phyloP scores from a whole-genome alignment of 169 alveolate genomes.

The Plasmodium coatneyi region DNA sequence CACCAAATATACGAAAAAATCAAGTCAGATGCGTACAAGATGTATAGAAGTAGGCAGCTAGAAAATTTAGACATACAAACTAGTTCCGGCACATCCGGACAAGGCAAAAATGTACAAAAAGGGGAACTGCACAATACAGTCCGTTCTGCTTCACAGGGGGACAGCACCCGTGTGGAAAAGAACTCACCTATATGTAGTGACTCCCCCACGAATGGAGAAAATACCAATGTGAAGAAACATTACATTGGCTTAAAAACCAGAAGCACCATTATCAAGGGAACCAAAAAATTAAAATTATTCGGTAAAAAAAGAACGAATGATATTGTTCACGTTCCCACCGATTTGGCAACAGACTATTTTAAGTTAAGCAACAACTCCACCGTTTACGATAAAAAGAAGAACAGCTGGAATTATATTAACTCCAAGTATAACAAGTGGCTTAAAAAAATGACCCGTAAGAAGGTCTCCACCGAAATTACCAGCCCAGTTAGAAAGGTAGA shows the following conservation, averaged over 20 bases:
- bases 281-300: slow-evolving; percentile 66
- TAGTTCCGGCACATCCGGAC: not conserved
- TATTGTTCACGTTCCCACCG: slow-evolving; percentile 41
- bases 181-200: not conserved
- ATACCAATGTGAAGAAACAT: slow-evolving; percentile 1
- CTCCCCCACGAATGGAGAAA: not conserved
- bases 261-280: slow-evolving; percentile 51
- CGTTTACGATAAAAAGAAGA: slow-evolving; percentile 43
- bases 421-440: slow-evolving; percentile 69
- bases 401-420: slow-evolving; percentile 67
- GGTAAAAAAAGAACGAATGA: slow-evolving; percentile 51
- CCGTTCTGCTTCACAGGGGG: slow-evolving; percentile 11
- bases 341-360: slow-evolving; percentile 69
- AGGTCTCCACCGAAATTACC: slow-evolving; percentile 29
- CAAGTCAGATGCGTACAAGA: slow-evolving; percentile 56
- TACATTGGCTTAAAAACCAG: slow-evolving; percentile 74
- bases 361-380: slow-evolving; percentile 43
- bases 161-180: not conserved
- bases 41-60: slow-evolving; percentile 26
- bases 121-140: not conserved
- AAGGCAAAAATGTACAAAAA: not conserved
- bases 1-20: slow-evolving; percentile 42
- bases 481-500: slow-evolving; percentile 57
- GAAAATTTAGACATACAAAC: slow-evolving; percentile 29
- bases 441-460: slow-evolving; percentile 43